Evolutionary conservation across 2,329 filamentous ascomycete species (phyloP), one percentile per base, ranked within the genome.

Genomic region (Colletotrichum australisinense): DNA sequence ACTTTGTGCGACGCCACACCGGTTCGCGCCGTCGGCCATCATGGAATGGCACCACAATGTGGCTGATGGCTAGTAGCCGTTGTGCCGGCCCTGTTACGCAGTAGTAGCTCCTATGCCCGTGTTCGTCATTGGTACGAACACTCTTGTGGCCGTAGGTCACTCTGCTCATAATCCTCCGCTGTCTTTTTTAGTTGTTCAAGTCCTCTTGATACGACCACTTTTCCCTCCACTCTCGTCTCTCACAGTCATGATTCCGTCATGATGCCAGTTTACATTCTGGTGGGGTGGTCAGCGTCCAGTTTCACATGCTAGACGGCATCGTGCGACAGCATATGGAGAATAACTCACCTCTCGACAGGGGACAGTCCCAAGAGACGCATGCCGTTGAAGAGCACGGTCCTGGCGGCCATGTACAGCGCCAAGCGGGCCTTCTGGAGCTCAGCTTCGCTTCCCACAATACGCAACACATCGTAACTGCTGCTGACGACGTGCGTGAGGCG

Each of bases 401-500:
- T 89, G 7, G 94, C 93, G 3, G 92, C 88, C 77, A 93, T 91
- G 81, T 97, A 97, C 77, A 97, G 84, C 12, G 93, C 93, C 88
- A 95, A 90, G 77, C 94, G 88, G 30, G 93, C 92, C 78, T 84
- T 88, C 87, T 93, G 92, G 67, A 95, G 84, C 80, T 93, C 91
- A 35, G 86, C 86, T 83, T 96, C 93, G 74, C 91, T 93, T 67
- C 94, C 93, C n/a, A 97, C 90, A 67, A 97, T 94, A 79, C 93
- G 91, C 74, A 97, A 86, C 73, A 94, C 92, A 78, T 95, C 94
- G 83, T 97, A 97, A 81, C 93, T 95, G 67, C 90, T 92, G 84
- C 92, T 95, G 67, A 97, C 83, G 30, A 90, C 87, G 83, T 97
- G 94, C 3, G 93, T 94, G 92, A 97, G 93, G 88, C 94, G 94